Evolutionary conservation across 1,284 basidiomycete species (phyloP), one percentile per base, ranked within the genome.

Genomic region (Cryptococcus sp.): DNA sequence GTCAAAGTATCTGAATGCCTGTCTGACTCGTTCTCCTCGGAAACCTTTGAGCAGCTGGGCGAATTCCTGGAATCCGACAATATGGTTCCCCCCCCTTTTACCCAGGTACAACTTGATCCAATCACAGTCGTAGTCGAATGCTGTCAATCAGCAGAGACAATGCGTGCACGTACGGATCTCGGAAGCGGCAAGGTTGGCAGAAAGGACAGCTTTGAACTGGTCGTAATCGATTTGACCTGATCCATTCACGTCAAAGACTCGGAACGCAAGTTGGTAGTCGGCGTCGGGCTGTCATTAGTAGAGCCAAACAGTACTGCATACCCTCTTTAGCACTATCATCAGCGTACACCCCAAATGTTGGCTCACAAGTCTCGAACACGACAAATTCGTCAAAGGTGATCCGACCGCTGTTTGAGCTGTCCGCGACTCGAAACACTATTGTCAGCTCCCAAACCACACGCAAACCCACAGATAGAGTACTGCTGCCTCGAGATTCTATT

Each of bases 41-140:
- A 96, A 81, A 42, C 91, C 92, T 76, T 94, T 96, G 90, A 97
- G 94, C 57, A 97, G 78, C 77, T 77, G 76, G 32, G 91, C 94
- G 76, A 96, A 96, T 76, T 96, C 91, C 70, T 68, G 69, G 90
- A 91, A 97, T 75, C 90, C 91, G 49, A 97, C 80, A 54, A 94
- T 89, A 72, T 93, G 91, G 42, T 84, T 78, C 48, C 87, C 89
- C 60, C 89, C 88, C 76, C 85, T 86, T 78, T 88, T 89, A 56
- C 92, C 92, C 42, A 96, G 81, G 76, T 94, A 93, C 61, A 97
- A 76, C 76, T 91, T 92, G 60, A 94, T 83, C 92, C 92, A 97
- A 69, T 91, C 87, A 67, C 87, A 88, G 72, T 94, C 88, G 75
- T 94, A 96, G 76, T 96, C 83, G 75, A 97, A 97, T 42, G 92